Conservation (phyloP, 148 eudicot species). For the Camellia japonica region DNA sequence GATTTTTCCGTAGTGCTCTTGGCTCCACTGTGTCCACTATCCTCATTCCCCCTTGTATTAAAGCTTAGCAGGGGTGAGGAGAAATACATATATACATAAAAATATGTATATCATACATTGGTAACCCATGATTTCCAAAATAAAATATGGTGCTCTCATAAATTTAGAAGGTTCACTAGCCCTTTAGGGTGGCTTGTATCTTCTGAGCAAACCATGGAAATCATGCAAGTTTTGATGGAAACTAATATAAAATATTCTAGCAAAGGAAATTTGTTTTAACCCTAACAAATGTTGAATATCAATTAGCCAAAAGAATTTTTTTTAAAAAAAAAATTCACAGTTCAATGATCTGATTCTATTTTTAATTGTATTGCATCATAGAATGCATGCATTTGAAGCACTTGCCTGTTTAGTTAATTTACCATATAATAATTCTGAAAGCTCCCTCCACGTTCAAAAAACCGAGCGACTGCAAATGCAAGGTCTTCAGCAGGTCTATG, state of each 20-base stretch:
- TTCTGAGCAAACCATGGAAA: background rate
- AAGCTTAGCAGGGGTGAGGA: background rate
- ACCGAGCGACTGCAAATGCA: constrained; percentile 98
- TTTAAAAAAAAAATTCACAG: background rate
- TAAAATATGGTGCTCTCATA: background rate
- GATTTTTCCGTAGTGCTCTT: background rate
- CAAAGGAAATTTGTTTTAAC: background rate
- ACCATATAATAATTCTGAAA: constrained; percentile 98
- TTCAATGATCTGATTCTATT: background rate
- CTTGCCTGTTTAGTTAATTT: background rate
- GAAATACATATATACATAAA: background rate
- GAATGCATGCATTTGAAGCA: constrained; percentile 1
- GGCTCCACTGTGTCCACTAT: background rate
- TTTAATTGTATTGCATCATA: constrained; percentile 9
- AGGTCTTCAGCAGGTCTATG: constrained; percentile 93
- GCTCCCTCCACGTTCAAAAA: constrained; percentile 90
- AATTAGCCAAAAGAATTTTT: background rate
- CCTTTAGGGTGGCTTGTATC: background rate
- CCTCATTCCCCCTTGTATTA: background rate
- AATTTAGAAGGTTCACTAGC: background rate
- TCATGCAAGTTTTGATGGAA: background rate
- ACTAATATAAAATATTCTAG: background rate
- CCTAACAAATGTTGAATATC: background rate
- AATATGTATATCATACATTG: background rate
- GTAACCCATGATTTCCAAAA: background rate